Percentiles rank a stretch among this genome's conserved stretches.
These are phyloP conservation scores for Blastomyces gilchristii DNA, from an alignment of 2,329 filamentous ascomycete species.

Conservation along the genomic window DNA sequence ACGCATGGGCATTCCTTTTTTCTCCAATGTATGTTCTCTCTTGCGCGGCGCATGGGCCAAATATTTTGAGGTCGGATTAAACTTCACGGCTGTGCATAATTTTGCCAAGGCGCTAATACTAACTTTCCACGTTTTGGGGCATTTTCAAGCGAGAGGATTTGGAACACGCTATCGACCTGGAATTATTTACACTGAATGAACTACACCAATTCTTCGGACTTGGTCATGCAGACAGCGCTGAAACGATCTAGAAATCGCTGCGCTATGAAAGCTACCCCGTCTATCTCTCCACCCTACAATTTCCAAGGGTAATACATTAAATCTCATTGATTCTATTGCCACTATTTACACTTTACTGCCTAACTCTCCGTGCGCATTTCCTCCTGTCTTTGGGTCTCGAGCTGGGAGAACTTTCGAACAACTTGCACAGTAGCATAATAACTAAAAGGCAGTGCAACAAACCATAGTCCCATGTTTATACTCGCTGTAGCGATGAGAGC, in stretches of 20 bases:
- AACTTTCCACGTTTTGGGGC: not conserved
- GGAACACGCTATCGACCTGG: no score
- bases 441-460: constrained; percentile 35
- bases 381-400: constrained; percentile 13
- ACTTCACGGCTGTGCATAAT: not conserved
- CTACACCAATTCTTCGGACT: no score
- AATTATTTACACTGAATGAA: no score
- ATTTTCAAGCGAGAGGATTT: no score
- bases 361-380: not conserved
- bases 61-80: not conserved
- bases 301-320: not conserved
- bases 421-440: constrained; percentile 37
- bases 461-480: constrained; percentile 36
- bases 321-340: not conserved
- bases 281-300: no score
- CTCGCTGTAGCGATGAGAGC: constrained; percentile 25
- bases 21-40: no score
- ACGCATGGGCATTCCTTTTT: no score
- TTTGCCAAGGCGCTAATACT: not conserved
- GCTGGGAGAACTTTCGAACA: constrained; percentile 31
- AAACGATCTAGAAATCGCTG: no score
- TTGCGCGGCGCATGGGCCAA: not conserved
- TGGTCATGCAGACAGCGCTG: no score
- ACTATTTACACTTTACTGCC: not conserved
- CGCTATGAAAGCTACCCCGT: no score